Conservation (phyloP, 345 rosid genomes). For the Citrus inodora region DNA sequence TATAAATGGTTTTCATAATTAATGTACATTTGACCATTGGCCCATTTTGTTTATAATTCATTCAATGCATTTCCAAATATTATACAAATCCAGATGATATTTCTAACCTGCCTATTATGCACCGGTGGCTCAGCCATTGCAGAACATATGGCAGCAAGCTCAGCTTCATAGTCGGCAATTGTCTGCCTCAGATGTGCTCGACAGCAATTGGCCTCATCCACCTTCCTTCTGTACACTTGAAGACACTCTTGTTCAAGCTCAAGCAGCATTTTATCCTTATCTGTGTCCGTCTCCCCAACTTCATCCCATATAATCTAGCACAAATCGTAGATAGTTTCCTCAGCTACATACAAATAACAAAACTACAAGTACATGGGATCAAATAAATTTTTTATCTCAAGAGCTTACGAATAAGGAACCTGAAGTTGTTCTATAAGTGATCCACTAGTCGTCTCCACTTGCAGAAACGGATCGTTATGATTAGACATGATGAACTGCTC, state of each 20-base stretch:
- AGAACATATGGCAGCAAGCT: constrained; percentile 85
- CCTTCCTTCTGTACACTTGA: constrained; percentile 89
- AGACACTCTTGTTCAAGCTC: constrained; percentile 94
- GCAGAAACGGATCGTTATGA: constrained; percentile 47
- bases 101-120: constrained; percentile 75
- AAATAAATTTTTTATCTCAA: neutral
- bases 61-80: neutral
- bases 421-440: constrained; percentile 82
- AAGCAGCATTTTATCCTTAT: constrained; percentile 79
- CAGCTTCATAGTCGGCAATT: constrained; percentile 86
- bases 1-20: neutral
- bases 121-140: constrained; percentile 86
- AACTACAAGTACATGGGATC: neutral
- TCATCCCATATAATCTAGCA: constrained; percentile 93
- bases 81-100: neutral
- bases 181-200: constrained; percentile 81
- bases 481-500: constrained; percentile 44
- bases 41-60: neutral
- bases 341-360: neutral
- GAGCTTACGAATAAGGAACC: constrained; percentile 35
- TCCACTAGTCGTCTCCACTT: constrained; percentile 81
- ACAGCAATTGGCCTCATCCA: constrained; percentile 73
- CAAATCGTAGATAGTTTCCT: neutral
- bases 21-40: neutral
- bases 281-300: constrained; percentile 81